These are phyloP conservation scores for Nemania sp. DNA, from an alignment of 2,329 filamentous ascomycete species.

Conservation along the genomic window DNA sequence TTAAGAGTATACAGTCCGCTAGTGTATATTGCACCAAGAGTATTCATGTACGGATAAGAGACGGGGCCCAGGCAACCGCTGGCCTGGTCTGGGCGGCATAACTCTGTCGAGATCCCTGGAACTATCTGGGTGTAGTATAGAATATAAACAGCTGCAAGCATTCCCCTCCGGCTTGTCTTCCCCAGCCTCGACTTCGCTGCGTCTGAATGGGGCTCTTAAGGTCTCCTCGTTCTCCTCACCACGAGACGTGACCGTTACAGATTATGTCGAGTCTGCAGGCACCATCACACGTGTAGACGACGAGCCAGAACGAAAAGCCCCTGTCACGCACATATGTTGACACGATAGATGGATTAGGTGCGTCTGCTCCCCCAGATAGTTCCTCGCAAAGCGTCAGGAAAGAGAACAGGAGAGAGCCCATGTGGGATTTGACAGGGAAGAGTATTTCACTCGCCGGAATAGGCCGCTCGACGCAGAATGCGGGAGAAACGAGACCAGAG, in stretches of 20 bases:
- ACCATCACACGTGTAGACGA: slow-evolving; percentile 11
- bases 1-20: too few species aligned
- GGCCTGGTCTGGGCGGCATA: too few species aligned
- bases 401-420: neutral
- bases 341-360: slow-evolving; percentile 9
- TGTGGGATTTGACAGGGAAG: slow-evolving; percentile 4
- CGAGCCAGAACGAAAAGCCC: slow-evolving; percentile 5
- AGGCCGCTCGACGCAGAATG: slow-evolving; percentile 2
- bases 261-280: slow-evolving; percentile 14
- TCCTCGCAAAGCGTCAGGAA: slow-evolving; percentile 1
- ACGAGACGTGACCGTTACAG: slow-evolving; percentile 9
- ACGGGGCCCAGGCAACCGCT: too few species aligned
- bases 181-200: slow-evolving; percentile 4
- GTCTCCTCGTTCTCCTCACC: neutral
- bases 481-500: slow-evolving; percentile 6
- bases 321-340: slow-evolving; percentile 15
- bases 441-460: neutral
- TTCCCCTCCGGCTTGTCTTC: neutral
- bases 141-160: neutral
- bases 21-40: too few species aligned
- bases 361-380: slow-evolving; percentile 9
- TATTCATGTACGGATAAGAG: too few species aligned
- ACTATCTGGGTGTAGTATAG: too few species aligned
- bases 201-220: slow-evolving; percentile 3
- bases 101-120: too few species aligned